Percentiles rank a stretch among this genome's conserved stretches.
Conservation (phyloP, 371 early-diverging fungal genomes). For the Mucor velutinosus region DNA sequence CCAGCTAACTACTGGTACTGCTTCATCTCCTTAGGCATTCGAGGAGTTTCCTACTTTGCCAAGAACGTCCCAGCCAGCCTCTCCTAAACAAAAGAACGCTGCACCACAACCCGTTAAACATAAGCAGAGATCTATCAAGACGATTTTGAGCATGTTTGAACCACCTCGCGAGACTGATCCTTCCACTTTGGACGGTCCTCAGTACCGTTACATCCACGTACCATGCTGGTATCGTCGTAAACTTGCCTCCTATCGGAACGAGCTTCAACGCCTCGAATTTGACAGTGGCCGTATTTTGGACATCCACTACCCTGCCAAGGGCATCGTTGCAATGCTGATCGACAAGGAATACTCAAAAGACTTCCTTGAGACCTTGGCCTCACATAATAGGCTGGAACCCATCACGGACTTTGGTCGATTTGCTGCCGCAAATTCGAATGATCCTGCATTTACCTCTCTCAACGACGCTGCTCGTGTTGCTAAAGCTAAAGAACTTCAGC, state of each 20-base stretch:
- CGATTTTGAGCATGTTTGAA: too few species aligned
- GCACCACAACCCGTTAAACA: too few species aligned
- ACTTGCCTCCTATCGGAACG: not conserved
- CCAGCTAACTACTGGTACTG: too few species aligned
- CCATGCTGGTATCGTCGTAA: slow-evolving; percentile 1
- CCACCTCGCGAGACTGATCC: too few species aligned
- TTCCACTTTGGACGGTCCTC: too few species aligned
- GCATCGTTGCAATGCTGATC: not conserved
- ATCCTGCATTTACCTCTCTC: not conserved
- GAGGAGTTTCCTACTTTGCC: too few species aligned
- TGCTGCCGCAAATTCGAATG: not conserved
- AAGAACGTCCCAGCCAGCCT: too few species aligned
- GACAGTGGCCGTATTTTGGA: slow-evolving; percentile 1
- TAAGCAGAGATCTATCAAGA: too few species aligned
- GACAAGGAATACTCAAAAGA: not conserved
- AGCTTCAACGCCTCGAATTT: not conserved
- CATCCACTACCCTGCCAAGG: slow-evolving; percentile 3
- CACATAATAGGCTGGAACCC: not conserved
- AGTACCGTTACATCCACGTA: not conserved
- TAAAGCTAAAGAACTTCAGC: not conserved
- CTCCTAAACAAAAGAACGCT: too few species aligned
- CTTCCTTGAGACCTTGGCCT: not conserved
- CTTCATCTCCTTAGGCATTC: too few species aligned
- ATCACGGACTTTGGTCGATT: not conserved
- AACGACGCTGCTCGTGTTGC: not conserved